These are phyloP conservation scores for Nematocida ironsii DNA, from an alignment of 371 early-diverging fungal species.

Conservation along the genomic window DNA sequence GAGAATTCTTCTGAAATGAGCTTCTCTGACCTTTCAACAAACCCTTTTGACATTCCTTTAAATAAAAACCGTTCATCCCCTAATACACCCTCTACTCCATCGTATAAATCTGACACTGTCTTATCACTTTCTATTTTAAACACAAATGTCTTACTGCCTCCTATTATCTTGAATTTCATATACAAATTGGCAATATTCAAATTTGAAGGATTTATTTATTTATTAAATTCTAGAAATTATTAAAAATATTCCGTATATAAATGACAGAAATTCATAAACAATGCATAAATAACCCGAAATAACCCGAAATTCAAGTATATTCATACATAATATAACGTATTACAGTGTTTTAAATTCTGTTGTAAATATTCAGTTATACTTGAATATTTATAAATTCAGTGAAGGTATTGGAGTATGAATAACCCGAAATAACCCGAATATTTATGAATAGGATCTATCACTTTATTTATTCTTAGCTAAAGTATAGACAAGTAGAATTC, in stretches of 20 bases:
- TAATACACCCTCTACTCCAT: neutral
- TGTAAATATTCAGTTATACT: no score
- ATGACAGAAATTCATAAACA: no score
- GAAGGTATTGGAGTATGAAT: no score
- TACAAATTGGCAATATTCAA: neutral
- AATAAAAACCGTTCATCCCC: constrained; percentile 32
- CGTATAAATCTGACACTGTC: constrained; percentile 17
- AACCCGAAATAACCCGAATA: no score
- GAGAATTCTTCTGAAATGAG: constrained; percentile 5
- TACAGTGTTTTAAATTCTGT: no score
- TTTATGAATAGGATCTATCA: neutral
- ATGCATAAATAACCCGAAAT: no score
- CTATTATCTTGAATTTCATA: constrained; percentile 42
- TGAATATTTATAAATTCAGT: no score
- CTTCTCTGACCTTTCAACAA: constrained; percentile 12
- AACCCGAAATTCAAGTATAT: no score
- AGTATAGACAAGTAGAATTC: constrained; percentile 22
- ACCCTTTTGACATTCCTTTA: neutral
- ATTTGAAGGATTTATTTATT: neutral
- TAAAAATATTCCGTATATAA: no score
- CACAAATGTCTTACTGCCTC: constrained; percentile 33
- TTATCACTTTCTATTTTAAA: constrained; percentile 5
- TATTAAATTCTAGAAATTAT: neutral
- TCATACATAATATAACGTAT: no score
- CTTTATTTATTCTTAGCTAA: constrained; percentile 14